Percentiles rank a stretch among this genome's conserved stretches.
These are phyloP conservation scores for Melocanna baccifera DNA, from an alignment of 176 grass and related monocot genomes.

Conservation along the genomic window DNA sequence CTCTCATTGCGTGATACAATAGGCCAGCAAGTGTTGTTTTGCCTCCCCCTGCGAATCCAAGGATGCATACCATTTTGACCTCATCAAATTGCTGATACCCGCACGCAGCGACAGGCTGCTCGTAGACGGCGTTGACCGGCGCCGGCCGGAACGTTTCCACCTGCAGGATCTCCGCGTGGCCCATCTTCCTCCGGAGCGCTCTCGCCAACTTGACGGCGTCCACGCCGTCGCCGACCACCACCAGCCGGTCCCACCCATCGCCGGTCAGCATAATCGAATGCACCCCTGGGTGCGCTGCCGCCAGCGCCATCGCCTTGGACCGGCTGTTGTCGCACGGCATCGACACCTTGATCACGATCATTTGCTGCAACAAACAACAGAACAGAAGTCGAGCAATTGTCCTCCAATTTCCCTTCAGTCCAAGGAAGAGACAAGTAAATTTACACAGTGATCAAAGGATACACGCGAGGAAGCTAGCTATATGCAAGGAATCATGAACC, in stretches of 20 bases:
- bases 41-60: background rate
- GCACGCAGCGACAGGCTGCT: too few relatives aligned
- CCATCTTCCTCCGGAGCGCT: slow-evolving; percentile 41
- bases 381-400: background rate
- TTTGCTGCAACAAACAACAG: slow-evolving; percentile 20
- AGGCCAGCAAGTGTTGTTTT: background rate
- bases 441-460: too few relatives aligned
- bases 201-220: slow-evolving; percentile 46
- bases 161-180: slow-evolving; percentile 11
- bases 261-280: slow-evolving; percentile 41
- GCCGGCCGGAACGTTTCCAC: background rate
- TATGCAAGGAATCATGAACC: too few relatives aligned
- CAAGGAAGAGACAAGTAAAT: background rate
- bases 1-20: background rate
- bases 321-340: slow-evolving; percentile 49
- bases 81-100: background rate
- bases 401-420: background rate
- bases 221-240: slow-evolving; percentile 38
- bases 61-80: background rate
- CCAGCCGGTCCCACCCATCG: slow-evolving; percentile 28
- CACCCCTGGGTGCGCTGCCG: slow-evolving; percentile 35
- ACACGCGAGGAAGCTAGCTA: too few relatives aligned
- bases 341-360: slow-evolving; percentile 59
- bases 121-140: too few relatives aligned
- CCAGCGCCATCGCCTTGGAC: slow-evolving; percentile 57